Conservation (phyloP, 192 early-diverging fungal genomes). For the Backusella tarrabulga region DNA sequence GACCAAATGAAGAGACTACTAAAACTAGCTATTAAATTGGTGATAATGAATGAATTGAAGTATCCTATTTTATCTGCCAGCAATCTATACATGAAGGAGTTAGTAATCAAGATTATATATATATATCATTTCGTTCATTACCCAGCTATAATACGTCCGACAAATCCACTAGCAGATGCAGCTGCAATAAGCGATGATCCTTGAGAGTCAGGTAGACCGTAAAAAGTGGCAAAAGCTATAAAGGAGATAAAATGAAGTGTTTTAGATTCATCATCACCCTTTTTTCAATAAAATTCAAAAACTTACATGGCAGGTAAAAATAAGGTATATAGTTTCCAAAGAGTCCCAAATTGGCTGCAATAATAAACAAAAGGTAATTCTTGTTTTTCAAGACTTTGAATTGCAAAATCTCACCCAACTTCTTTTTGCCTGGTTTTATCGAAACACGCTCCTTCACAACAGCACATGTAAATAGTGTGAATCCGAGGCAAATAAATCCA, state of each 20-base stretch:
- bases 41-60: background rate
- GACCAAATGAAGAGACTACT: background rate
- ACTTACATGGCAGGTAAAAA: slow-evolving; percentile 12
- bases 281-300: background rate
- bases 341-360: slow-evolving; percentile 11
- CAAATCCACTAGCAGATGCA: background rate
- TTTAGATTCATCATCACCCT: too few species aligned
- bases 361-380: slow-evolving; percentile 18
- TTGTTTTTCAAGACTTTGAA: slow-evolving; percentile 16
- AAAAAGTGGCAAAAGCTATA: slow-evolving; percentile 11
- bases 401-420: slow-evolving; percentile 12
- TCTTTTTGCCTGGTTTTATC: background rate
- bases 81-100: background rate
- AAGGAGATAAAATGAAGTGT: background rate
- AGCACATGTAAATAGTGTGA: background rate
- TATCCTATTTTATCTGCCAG: background rate
- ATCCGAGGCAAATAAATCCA: slow-evolving; percentile 20
- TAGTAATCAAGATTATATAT: background rate
- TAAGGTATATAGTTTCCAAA: slow-evolving; percentile 28
- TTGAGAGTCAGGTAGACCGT: background rate
- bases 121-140: background rate
- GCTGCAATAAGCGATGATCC: background rate
- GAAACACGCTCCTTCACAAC: slow-evolving; percentile 16
- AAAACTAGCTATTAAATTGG: background rate
- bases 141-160: background rate